Base-by-base conservation (phyloP, 2,329 filamentous ascomycete species). In the Fusarium stilboides region DNA sequence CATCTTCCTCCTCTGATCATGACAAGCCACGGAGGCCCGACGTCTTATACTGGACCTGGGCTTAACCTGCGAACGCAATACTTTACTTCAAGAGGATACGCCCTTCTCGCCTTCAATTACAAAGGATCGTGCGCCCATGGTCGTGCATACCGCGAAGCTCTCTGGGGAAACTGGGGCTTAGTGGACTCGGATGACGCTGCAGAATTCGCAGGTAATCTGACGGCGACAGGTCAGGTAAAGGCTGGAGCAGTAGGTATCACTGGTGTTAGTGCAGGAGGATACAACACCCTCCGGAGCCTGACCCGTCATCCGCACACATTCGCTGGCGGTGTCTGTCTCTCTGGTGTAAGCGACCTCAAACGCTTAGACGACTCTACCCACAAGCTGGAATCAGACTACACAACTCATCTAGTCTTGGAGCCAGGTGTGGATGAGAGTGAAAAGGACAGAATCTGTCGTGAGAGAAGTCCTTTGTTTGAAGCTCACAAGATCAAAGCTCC, bases 321-420 rank as follows among this genome's bases (percentile, higher is more conserved):
- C 67, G 82, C 84, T 0, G 84, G 80, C 0, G 86, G 85, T 0
- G 80, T 86, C 5, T 84, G 82, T 53, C 78, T 82, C 2, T 86
- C 82, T 26, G 86, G 86, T 5, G 82, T 88, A 31, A 83, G 83
- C 39, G 85, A 87, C 24, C 72, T 88, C n/a, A 78, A 79, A 40
- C 77, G 77, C 1, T 77, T 88, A 2, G 79, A 78, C 17, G 78
- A 77, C 3, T 80, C 82, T 20, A 87, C 85, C 0, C 86, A 88
- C 71, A 88, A 88, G 74, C 82, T 88, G n/a, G 87, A 89, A 71
- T 82, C 79, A 1, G 81, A 83, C 51, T 88, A 88, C 70, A 77
- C 83, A n/a, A 79, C 81, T 12, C 77, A 80, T 2, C 75, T 88
- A 2, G 64, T 87, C 2, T 78, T 84, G 1, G 54, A 76, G 3